Conservation (phyloP, 202 grass and related monocot genomes). For the Miscanthus sacchariflorus region DNA sequence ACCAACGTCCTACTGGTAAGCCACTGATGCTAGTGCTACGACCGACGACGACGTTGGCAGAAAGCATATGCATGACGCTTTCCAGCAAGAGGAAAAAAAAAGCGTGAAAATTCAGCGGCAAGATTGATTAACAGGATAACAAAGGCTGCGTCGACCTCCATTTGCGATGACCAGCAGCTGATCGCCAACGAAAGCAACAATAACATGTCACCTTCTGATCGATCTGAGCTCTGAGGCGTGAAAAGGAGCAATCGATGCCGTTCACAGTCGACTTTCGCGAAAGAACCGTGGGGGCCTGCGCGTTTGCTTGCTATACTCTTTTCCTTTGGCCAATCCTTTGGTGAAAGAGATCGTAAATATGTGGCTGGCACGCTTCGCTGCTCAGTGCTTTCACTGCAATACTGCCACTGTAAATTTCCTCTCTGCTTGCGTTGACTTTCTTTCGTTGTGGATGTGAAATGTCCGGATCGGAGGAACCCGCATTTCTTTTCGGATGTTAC, state of each 20-base stretch:
- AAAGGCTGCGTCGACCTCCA: constrained; percentile 5
- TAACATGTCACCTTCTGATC: constrained; percentile 44
- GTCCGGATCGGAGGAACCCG: neutral
- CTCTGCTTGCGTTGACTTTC: neutral
- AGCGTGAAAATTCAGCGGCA: neutral
- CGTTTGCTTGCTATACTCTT: no score
- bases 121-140: neutral
- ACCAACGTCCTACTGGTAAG: constrained; percentile 28
- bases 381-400: neutral
- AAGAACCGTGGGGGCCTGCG: constrained; percentile 21
- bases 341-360: neutral
- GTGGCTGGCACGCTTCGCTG: neutral
- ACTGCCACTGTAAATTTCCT: neutral
- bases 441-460: neutral
- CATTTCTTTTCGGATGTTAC: neutral
- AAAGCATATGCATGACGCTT: constrained; percentile 31
- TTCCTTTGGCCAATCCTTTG: neutral
- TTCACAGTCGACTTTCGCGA: constrained; percentile 30
- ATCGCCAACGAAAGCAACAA: constrained; percentile 11
- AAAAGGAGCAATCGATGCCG: constrained; percentile 18
- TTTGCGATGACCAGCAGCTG: neutral
- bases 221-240: neutral
- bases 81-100: neutral
- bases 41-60: neutral
- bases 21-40: neutral